These are phyloP conservation scores for Fusarium sp. DNA, from an alignment of 2,329 filamentous ascomycete species.

Conservation along the genomic window DNA sequence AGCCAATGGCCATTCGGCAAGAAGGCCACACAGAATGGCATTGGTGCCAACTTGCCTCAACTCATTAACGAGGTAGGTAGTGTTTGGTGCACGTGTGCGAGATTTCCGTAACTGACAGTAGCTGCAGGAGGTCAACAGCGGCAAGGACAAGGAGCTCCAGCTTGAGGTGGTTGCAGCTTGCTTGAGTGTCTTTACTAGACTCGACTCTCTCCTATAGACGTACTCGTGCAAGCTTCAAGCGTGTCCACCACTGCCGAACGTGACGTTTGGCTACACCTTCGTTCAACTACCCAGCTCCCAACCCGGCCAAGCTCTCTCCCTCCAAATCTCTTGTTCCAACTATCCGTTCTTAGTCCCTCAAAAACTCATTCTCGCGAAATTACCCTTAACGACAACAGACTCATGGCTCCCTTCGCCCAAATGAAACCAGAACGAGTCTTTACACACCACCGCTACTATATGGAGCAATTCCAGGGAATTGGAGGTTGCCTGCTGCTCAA, in stretches of 20 bases:
- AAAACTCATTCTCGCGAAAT: constrained; percentile 21
- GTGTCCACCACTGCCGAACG: constrained; percentile 19
- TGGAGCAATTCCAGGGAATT: constrained; percentile 30
- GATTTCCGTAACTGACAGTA: constrained; percentile 23
- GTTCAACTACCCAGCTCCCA: constrained; percentile 32
- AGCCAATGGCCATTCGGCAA: constrained; percentile 97
- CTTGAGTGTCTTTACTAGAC: constrained; percentile 94
- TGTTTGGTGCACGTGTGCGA: background rate
- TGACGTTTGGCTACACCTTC: constrained; percentile 19
- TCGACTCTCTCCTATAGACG: constrained; percentile 88
- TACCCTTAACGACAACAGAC: constrained; percentile 27
- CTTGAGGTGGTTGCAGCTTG: constrained; percentile 97
- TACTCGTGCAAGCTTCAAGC: background rate
- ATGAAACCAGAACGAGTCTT: constrained; percentile 7
- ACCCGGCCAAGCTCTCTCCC: constrained; percentile 27
- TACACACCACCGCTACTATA: constrained; percentile 17
- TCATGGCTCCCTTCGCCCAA: constrained; percentile 8
- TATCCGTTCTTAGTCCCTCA: constrained; percentile 24
- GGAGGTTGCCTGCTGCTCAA: constrained; percentile 19
- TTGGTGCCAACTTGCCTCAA: constrained; percentile 91
- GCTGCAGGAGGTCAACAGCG: constrained; percentile 76
- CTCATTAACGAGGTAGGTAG: constrained; percentile 77
- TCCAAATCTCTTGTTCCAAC: constrained; percentile 22
- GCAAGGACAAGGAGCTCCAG: constrained; percentile 94
- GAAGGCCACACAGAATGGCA: constrained; percentile 80